These are phyloP conservation scores for Dothiorella sarmentorum DNA, from an alignment of 2,329 filamentous ascomycete genomes.

Conservation along the genomic window DNA sequence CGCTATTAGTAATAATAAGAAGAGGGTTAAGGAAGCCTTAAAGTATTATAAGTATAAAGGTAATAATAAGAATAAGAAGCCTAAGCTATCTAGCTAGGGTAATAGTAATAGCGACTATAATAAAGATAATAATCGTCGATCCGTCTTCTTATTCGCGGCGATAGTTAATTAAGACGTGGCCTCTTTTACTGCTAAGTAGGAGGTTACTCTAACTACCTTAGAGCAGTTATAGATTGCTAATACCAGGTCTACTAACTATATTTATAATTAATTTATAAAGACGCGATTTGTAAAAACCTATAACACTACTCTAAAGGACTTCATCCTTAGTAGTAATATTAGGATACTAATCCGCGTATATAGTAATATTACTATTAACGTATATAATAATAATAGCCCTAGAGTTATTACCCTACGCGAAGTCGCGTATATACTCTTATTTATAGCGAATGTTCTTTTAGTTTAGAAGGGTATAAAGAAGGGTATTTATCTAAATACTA, in stretches of 20 bases:
- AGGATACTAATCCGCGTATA: not conserved
- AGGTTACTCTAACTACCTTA: not conserved
- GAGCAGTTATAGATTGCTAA: not conserved
- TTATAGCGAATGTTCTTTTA: not conserved
- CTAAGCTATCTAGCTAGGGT: not conserved
- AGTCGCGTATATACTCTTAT: not conserved
- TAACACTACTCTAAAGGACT: not conserved
- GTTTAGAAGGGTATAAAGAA: not conserved
- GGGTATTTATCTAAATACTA: not conserved
- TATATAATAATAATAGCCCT: too few relatives aligned
- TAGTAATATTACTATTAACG: not conserved
- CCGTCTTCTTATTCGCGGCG: not conserved
- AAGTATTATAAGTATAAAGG: not conserved
- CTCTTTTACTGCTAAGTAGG: not conserved
- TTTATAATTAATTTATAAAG: not conserved
- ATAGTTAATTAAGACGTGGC: too few relatives aligned
- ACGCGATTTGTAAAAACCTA: not conserved
- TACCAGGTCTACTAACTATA: not conserved
- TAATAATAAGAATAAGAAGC: not conserved
- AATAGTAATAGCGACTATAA: not conserved
- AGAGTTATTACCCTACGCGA: not conserved
- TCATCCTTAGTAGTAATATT: not conserved
- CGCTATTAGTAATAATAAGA: not conserved
- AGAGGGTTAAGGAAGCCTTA: not conserved
- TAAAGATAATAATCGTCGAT: not conserved